These are phyloP conservation scores for Coemansia biformis DNA, from an alignment of 192 early-diverging fungal species.

Conservation along the genomic window DNA sequence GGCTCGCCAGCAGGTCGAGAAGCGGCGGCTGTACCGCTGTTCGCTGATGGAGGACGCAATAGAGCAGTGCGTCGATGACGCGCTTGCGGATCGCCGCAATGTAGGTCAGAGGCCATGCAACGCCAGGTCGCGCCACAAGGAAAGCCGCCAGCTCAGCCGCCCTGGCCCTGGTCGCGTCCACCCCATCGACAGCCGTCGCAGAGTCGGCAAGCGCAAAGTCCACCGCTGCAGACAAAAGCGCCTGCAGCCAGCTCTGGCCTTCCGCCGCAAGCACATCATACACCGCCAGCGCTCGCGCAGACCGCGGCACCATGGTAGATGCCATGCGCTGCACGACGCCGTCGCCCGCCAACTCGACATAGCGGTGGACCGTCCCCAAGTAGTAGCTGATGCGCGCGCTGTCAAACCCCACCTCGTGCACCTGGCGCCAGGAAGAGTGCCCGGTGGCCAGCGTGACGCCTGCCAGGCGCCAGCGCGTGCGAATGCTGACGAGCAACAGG, in stretches of 20 bases:
- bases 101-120: conserved; percentile 17
- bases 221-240: conserved; percentile 4
- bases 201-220: conserved; percentile 37
- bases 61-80: conserved; percentile 25
- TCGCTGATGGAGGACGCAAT: conserved; percentile 23
- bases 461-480: conserved; percentile 9
- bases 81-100: conserved; percentile 18
- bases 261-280: conserved; percentile 4
- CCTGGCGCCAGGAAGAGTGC: conserved; percentile 17
- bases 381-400: conserved; percentile 22
- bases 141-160: conserved; percentile 20
- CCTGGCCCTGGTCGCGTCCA: conserved; percentile 20
- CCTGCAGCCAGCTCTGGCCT: conserved; percentile 25
- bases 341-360: conserved; percentile 17
- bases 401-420: conserved; percentile 23
- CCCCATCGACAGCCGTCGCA: background rate
- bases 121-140: conserved; percentile 8
- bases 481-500: conserved; percentile 33
- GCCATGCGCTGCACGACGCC: conserved; percentile 5
- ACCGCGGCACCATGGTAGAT: conserved; percentile 5
- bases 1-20: conserved; percentile 21
- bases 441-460: conserved; percentile 11
- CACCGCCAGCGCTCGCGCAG: background rate
- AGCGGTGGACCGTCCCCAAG: conserved; percentile 22
- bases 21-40: conserved; percentile 28